Evolutionary conservation across 345 rosid species (phyloP).

Genomic region (Lumnitzera racemosa): DNA sequence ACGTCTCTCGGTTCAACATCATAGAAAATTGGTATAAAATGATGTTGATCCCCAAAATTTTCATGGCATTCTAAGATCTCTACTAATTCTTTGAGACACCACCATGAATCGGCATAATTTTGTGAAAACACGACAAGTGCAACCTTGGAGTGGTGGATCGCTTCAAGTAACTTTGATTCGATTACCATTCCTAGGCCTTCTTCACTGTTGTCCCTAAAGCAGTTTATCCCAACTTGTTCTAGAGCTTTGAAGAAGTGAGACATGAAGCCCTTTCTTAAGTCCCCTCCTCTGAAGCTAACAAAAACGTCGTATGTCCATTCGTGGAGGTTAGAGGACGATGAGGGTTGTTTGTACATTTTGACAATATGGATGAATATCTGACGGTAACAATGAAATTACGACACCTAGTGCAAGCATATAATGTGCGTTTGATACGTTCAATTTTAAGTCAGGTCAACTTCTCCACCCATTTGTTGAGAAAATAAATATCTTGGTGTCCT

Average conservation of each 20-base stretch:
- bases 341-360: too few species aligned
- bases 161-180: not conserved
- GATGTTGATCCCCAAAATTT: not conserved
- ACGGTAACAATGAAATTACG: too few species aligned
- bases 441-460: too few species aligned
- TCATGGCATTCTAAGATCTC: slow-evolving; percentile 6
- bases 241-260: not conserved
- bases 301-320: slow-evolving; percentile 1
- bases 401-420: too few species aligned
- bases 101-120: slow-evolving; percentile 8
- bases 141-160: slow-evolving; percentile 6
- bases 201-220: not conserved
- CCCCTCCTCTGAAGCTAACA: slow-evolving; percentile 1
- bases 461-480: too few species aligned
- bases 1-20: not conserved
- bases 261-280: not conserved
- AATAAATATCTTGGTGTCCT: too few species aligned
- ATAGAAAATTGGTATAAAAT: slow-evolving; percentile 8
- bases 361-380: too few species aligned
- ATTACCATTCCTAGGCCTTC: not conserved
- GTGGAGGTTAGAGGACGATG: too few species aligned
- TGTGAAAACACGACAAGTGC: slow-evolving; percentile 6
- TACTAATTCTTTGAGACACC: slow-evolving; percentile 9
- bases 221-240: not conserved
- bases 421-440: too few species aligned